Conservation (phyloP, 75 land plant species). For the Pinus albicaulis region DNA sequence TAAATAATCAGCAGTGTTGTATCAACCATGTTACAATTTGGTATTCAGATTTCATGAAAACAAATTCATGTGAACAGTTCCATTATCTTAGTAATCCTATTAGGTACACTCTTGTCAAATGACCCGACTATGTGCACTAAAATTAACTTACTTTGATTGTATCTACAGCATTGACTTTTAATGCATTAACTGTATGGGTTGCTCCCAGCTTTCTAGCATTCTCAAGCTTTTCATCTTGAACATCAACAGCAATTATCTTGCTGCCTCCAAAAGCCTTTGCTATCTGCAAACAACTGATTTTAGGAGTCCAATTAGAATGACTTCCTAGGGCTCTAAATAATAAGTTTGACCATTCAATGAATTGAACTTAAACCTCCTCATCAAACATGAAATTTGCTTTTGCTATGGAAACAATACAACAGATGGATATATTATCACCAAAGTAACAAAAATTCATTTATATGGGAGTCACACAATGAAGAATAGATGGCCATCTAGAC, state of each 20-base stretch:
- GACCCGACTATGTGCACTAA: not conserved
- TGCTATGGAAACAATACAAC: not conserved
- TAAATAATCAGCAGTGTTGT: not conserved
- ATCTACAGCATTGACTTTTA: slow-evolving; percentile 66
- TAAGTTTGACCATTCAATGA: not conserved
- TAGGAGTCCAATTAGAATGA: slow-evolving; percentile 12
- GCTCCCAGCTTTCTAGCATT: slow-evolving; percentile 87
- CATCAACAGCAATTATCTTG: slow-evolving; percentile 91
- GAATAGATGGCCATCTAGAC: not conserved
- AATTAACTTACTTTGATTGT: not conserved
- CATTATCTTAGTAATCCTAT: not conserved
- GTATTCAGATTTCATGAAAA: not conserved
- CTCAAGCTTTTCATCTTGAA: slow-evolving; percentile 82
- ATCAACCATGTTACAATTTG: not conserved
- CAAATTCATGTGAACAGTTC: not conserved
- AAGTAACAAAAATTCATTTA: not conserved
- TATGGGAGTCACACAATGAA: not conserved
- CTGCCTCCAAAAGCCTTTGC: slow-evolving; percentile 92
- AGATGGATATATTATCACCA: not conserved
- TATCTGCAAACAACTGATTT: slow-evolving; percentile 89
- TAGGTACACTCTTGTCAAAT: not conserved
- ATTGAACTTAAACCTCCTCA: not conserved
- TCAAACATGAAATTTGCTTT: not conserved
- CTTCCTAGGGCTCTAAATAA: not conserved
- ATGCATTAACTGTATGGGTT: slow-evolving; percentile 82